These are phyloP conservation scores for Tagetes patula DNA, from an alignment of 129 eudicot genomes.

Conservation along the genomic window DNA sequence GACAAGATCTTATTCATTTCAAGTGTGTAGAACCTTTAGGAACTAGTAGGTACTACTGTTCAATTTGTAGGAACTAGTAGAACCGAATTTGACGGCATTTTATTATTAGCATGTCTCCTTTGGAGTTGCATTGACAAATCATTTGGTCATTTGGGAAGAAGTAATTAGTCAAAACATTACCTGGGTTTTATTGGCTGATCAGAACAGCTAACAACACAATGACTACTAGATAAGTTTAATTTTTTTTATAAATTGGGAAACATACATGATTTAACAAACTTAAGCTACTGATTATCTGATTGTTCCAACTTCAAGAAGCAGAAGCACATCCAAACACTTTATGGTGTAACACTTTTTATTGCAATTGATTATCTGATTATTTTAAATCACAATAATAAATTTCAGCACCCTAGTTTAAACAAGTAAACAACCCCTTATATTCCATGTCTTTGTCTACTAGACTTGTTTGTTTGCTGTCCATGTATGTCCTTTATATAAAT, in stretches of 20 bases:
- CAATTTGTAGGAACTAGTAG: not conserved
- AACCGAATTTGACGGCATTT: too few relatives aligned
- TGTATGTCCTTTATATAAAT: constrained; percentile 11
- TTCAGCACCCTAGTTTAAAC: not conserved
- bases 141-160: not conserved
- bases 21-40: not conserved
- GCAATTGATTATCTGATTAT: not conserved
- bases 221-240: not conserved
- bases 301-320: not conserved
- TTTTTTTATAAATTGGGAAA: not conserved
- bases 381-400: not conserved
- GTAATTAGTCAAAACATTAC: not conserved
- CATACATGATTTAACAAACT: not conserved
- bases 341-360: not conserved
- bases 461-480: constrained; percentile 23
- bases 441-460: constrained; percentile 18
- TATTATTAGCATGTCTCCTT: not conserved
- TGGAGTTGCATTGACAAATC: not conserved
- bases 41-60: not conserved
- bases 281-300: not conserved
- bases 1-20: not conserved
- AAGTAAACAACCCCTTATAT: constrained; percentile 7
- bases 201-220: not conserved
- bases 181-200: not conserved
- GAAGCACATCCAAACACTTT: not conserved